Percentiles rank a stretch among this genome's conserved stretches.
Evolutionary conservation across 2,329 filamentous ascomycete species (phyloP).

Genomic region (Mycocentrospora acerina): DNA sequence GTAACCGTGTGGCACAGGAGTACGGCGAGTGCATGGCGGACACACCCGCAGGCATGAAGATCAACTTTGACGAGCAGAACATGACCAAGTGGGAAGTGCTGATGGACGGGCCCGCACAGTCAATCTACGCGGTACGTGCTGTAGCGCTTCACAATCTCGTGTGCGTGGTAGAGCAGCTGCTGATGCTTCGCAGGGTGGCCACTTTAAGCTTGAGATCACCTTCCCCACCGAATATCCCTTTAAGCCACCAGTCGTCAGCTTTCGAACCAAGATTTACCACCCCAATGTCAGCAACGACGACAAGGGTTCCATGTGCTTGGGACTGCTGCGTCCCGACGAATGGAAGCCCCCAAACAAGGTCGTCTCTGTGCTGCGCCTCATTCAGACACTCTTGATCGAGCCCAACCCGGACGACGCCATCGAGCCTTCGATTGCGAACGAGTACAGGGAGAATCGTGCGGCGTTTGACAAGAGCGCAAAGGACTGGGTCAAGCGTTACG

Average conservation of each 20-base stretch:
- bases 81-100: slow-evolving; percentile 68
- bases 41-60: slow-evolving; percentile 41
- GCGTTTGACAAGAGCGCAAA: slow-evolving; percentile 74
- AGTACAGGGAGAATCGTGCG: slow-evolving; percentile 68
- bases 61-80: slow-evolving; percentile 60
- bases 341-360: slow-evolving; percentile 90
- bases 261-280: slow-evolving; percentile 91
- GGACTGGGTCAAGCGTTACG: slow-evolving; percentile 74
- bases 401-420: slow-evolving; percentile 89
- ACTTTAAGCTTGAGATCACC: slow-evolving; percentile 70
- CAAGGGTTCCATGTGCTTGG: slow-evolving; percentile 82
- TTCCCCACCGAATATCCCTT: slow-evolving; percentile 86
- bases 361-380: slow-evolving; percentile 72
- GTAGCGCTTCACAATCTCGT: slow-evolving; percentile 1
- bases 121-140: slow-evolving; percentile 62
- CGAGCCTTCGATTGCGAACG: slow-evolving; percentile 81
- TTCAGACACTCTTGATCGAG: slow-evolving; percentile 72
- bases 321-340: slow-evolving; percentile 77
- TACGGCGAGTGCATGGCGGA: slow-evolving; percentile 40
- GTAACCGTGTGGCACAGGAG: slow-evolving; percentile 30
- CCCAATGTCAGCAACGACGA: slow-evolving; percentile 90
- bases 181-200: slow-evolving; percentile 58
- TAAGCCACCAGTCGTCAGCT: slow-evolving; percentile 78
- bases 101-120: slow-evolving; percentile 66
- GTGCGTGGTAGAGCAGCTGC: slow-evolving; percentile 1